Base-by-base conservation (phyloP, 257 asterid genomes). In the Capsicum pubescens region DNA sequence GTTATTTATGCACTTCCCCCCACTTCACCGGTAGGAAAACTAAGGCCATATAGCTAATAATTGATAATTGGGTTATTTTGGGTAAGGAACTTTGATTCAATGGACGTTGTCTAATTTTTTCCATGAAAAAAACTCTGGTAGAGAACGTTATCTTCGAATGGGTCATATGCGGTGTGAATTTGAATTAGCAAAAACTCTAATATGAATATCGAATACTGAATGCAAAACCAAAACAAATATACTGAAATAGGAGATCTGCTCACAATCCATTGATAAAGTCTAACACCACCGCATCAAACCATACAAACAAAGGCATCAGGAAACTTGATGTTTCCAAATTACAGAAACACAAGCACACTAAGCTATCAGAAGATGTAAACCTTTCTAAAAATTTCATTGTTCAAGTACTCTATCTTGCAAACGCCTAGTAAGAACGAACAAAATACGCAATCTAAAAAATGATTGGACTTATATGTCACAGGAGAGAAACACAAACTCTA, bases 201-300 rank as follows among this genome's bases (percentile, higher is more conserved):
- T 39, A 39, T 4, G 5, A 4, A 39, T 39, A 39, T 39, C 44
- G 5, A 39, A 39, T 4, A 39, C 44, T 4, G 44, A 39, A 26
- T 26, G 32, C 32, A 26, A 26, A 26, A 39, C 44, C 44, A 39
- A 39, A 39, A 39, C 44, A 39, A 39, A 39, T 39, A 39, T 39
- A 39, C 60, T 56, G 63, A 57, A 57, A 57, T 57, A 57, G 63
- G 70, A 64, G 17, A 64, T 26, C 70, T 64, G 70, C 42, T 64
- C 70, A 64, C 17, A 64, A 64, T 64, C 44, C 70, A 64, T 35
- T 63, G 9, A 63, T 63, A 63, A 63, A 59, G 21, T 59, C 66
- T 32, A 59, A 26, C 64, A 59, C 66, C 67, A 63, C 69, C 69
- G 21, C 39, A 63, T 63, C 69, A 63, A 63, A 63, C 69, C 69